Conservation (phyloP, 345 rosid genomes). For the Brassica cretica region DNA sequence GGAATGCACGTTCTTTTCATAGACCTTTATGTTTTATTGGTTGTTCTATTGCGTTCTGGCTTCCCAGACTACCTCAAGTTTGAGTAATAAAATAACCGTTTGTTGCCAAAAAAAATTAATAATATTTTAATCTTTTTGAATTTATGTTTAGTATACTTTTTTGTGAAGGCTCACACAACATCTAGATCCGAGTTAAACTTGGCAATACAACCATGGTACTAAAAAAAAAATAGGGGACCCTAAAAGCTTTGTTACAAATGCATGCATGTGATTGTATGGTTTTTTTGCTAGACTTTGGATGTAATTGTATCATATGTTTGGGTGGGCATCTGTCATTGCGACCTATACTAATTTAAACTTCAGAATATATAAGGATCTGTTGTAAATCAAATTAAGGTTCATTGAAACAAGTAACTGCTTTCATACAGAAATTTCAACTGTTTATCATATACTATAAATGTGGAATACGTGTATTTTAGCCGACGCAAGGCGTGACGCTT, state of each 20-base stretch:
- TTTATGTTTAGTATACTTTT: background rate
- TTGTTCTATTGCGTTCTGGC: too few relatives aligned
- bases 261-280: background rate
- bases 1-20: too few relatives aligned
- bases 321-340: background rate
- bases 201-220: background rate
- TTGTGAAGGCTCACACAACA: background rate
- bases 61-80: too few relatives aligned
- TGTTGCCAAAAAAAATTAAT: too few relatives aligned
- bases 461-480: background rate
- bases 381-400: background rate
- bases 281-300: too few relatives aligned
- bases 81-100: too few relatives aligned
- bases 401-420: background rate
- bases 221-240: background rate
- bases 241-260: background rate
- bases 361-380: background rate
- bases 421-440: background rate
- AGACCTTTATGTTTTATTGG: too few relatives aligned
- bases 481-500: slow-evolving; percentile 37
- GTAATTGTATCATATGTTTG: background rate
- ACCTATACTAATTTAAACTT: slow-evolving; percentile 2
- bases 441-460: background rate
- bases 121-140: too few relatives aligned
- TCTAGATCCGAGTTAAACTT: background rate